Conservation (phyloP, 2,329 filamentous ascomycete species). For the Xylaria digitata region DNA sequence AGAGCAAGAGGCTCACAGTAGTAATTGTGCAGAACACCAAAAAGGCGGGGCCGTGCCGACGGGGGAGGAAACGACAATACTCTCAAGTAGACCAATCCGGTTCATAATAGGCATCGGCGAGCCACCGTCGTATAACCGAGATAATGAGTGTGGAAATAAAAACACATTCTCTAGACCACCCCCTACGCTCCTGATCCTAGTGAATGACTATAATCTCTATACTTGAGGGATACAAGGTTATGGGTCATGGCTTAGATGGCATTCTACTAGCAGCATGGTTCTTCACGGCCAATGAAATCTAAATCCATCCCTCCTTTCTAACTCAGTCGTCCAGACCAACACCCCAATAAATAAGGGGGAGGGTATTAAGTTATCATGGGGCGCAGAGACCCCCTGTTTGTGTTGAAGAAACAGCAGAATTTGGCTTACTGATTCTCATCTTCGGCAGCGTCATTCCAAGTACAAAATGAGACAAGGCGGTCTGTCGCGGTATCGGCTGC, state of each 20-base stretch:
- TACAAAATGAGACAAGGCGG: too few relatives aligned
- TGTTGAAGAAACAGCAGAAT: background rate
- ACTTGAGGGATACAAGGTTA: too few relatives aligned
- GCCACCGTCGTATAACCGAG: slow-evolving; percentile 33
- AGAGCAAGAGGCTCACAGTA: slow-evolving; percentile 10
- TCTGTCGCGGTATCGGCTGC: too few relatives aligned
- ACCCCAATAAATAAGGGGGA: too few relatives aligned
- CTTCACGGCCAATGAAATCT: too few relatives aligned
- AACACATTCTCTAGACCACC: slow-evolving; percentile 20
- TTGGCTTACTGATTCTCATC: background rate
- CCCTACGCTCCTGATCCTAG: background rate
- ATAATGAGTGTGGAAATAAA: slow-evolving; percentile 28
- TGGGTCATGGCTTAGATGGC: too few relatives aligned
- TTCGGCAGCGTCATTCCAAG: too few relatives aligned
- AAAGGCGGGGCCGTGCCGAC: slow-evolving; percentile 1
- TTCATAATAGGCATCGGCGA: slow-evolving; percentile 33
- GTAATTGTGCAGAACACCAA: slow-evolving; percentile 22
- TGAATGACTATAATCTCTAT: too few relatives aligned
- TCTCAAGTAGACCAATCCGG: slow-evolving; percentile 23
- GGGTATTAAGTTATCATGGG: background rate
- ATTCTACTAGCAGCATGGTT: too few relatives aligned
- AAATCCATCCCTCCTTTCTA: too few relatives aligned
- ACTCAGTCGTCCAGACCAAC: too few relatives aligned
- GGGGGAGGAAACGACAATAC: slow-evolving; percentile 7
- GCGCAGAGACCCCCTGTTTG: background rate